Base-by-base conservation (phyloP, 2,329 filamentous ascomycete genomes). In the Verticillium tricorpus region DNA sequence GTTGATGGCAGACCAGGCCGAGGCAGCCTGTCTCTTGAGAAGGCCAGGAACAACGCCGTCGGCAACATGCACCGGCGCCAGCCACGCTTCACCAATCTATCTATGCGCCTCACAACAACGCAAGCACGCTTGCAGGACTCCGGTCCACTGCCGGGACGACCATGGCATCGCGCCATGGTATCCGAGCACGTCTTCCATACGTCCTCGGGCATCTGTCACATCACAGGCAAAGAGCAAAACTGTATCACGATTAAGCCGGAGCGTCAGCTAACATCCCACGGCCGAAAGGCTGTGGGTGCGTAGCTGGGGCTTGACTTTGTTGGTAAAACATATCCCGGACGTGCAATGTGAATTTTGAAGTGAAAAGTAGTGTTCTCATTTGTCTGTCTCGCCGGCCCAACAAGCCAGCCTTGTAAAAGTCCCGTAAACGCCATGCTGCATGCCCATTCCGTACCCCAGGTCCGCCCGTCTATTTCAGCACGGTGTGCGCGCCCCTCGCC, bases 171-270 rank as follows among this genome's bases (percentile, higher is more conserved):
- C 71, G 78, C 79, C 78, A 75, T 81, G 81, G 85, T 83, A 85
- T 88, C 86, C 86, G 85, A 85, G 83, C 71, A 74, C 73, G 76
- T 81, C 76, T 74, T 77, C 83, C 77, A 83, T 92, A 88, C 89
- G 82, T 81, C 85, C 85, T 92, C 91, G 90, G 92, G 95, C 90
- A 82, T 83, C 84, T 84, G 88, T 90, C 86, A 83, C 78, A 77
- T 67, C 67, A 76, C 76, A 85, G 91, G 92, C 93, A 89, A 82
- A 96, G 85, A 96, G 77, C 75, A 85, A 85, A 76, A 64, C 64
- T 67, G 71, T 90, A 92, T 92, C 91, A 89, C 92, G 89, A 96
- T 95, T 97, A 97, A 97, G 93, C 93, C 93, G 93, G 93, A 96
- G 93, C 91, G 86, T 86, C 88, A 89, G 88, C 87, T 93, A 89